These are phyloP conservation scores for Inonotus obliquus DNA, from an alignment of 1,284 basidiomycete species.

Conservation along the genomic window DNA sequence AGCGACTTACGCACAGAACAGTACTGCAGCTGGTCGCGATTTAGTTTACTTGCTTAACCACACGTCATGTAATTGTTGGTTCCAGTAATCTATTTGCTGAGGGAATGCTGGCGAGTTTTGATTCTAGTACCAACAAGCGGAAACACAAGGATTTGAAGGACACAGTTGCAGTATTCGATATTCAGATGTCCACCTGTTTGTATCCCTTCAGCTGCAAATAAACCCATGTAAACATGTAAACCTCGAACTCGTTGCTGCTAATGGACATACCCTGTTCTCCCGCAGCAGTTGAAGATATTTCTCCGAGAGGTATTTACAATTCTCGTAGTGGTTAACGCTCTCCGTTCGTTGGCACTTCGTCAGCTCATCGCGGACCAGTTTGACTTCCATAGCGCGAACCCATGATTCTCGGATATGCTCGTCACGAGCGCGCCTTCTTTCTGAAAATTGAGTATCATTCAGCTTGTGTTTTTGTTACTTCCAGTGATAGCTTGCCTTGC, in stretches of 20 bases:
- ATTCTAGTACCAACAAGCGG: neutral
- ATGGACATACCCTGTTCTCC: constrained; percentile 75
- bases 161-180: neutral
- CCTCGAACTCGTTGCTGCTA: neutral
- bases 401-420: constrained; percentile 86
- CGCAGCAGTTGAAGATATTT: constrained; percentile 81
- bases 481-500: constrained; percentile 1
- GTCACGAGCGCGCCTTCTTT: constrained; percentile 52
- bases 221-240: neutral
- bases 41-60: neutral
- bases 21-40: neutral
- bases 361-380: constrained; percentile 87
- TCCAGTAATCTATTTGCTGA: neutral
- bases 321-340: constrained; percentile 89
- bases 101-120: neutral
- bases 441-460: neutral
- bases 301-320: constrained; percentile 84
- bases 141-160: neutral
- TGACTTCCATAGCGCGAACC: constrained; percentile 92
- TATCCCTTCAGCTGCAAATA: constrained; percentile 46
- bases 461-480: neutral
- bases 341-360: constrained; percentile 89
- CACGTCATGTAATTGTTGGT: neutral
- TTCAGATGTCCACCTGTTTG: constrained; percentile 40
- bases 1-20: neutral